phyloP scores from a whole-genome alignment of 2,329 filamentous ascomycete genomes.

The Talaromyces amestolkiae region DNA sequence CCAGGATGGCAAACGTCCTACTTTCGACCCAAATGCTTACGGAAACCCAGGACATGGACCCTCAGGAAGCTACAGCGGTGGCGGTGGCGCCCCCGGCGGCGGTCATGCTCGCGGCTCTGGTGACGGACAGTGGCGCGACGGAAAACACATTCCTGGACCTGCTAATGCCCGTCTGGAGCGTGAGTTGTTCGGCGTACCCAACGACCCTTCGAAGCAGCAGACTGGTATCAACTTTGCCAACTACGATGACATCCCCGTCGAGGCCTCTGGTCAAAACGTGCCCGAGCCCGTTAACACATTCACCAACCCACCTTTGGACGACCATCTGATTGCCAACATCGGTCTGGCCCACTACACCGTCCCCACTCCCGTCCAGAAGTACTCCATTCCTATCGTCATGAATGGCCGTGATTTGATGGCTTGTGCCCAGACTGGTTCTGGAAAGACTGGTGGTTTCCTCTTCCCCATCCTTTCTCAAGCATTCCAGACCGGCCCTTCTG shows the following conservation, averaged over 20 bases:
- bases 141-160: constrained; percentile 91
- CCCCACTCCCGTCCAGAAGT: constrained; percentile 97
- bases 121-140: constrained; percentile 93
- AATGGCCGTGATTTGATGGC: constrained; percentile 97
- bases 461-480: constrained; percentile 99
- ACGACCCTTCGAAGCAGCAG: constrained; percentile 92
- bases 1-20: constrained; percentile 38
- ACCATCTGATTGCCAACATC: constrained; percentile 91
- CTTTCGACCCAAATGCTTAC: constrained; percentile 62
- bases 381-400: constrained; percentile 99
- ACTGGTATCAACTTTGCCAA: constrained; percentile 99
- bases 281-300: constrained; percentile 89
- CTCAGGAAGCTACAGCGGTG: constrained; percentile 26
- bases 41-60: constrained; percentile 58
- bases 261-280: constrained; percentile 89
- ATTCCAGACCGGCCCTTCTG: constrained; percentile 81
- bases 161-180: constrained; percentile 86
- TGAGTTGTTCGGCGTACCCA: constrained; percentile 86
- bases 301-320: constrained; percentile 90
- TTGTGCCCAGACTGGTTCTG: constrained; percentile 98
- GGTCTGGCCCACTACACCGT: constrained; percentile 90
- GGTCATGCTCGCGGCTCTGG: constrained; percentile 73
- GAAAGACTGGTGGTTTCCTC: constrained; percentile 99
- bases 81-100: constrained; percentile 40
- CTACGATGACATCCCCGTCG: constrained; percentile 98